Percentiles rank a stretch among this genome's conserved stretches.
Conservation (phyloP, 768 basidiomycete species). For the Suillus lakei region DNA sequence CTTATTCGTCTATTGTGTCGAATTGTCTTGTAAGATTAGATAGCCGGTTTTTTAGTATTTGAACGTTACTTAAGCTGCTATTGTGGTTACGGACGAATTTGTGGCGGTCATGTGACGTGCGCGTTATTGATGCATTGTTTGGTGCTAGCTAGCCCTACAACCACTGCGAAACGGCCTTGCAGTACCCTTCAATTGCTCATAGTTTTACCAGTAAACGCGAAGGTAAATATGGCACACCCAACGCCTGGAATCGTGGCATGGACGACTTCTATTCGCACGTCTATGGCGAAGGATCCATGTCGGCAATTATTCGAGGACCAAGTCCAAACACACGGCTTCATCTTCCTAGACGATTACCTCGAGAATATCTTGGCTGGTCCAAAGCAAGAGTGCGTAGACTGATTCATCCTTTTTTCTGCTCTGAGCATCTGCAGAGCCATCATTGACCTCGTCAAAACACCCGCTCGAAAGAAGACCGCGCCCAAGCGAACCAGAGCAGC, state of each 20-base stretch:
- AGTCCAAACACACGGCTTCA: constrained; percentile 75
- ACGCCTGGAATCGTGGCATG: constrained; percentile 63
- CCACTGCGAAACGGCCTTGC: constrained; percentile 5
- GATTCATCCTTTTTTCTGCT: constrained; percentile 1
- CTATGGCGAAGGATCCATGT: constrained; percentile 75
- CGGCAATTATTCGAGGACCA: constrained; percentile 74
- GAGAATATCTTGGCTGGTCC: constrained; percentile 69
- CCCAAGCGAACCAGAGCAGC: constrained; percentile 55
- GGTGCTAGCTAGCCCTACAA: constrained; percentile 4
- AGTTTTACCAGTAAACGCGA: background rate
- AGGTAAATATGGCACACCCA: constrained; percentile 16
- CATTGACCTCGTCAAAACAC: constrained; percentile 84
- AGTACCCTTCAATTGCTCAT: background rate
- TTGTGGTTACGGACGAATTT: background rate
- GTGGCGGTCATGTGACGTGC: constrained; percentile 32
- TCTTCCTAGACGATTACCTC: constrained; percentile 80
- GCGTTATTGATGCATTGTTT: constrained; percentile 33
- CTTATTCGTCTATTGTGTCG: background rate
- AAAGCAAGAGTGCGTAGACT: constrained; percentile 61
- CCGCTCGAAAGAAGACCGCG: constrained; percentile 69
- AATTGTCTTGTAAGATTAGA: background rate
- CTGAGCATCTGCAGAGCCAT: constrained; percentile 52
- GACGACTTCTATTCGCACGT: constrained; percentile 67
- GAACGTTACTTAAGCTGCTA: no score
- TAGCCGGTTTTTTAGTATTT: background rate